Evolutionary conservation across 805 yeast genomes (phyloP), one percentile per base, ranked within the genome.

Genomic region (Wickerhamomyces canadensis): DNA sequence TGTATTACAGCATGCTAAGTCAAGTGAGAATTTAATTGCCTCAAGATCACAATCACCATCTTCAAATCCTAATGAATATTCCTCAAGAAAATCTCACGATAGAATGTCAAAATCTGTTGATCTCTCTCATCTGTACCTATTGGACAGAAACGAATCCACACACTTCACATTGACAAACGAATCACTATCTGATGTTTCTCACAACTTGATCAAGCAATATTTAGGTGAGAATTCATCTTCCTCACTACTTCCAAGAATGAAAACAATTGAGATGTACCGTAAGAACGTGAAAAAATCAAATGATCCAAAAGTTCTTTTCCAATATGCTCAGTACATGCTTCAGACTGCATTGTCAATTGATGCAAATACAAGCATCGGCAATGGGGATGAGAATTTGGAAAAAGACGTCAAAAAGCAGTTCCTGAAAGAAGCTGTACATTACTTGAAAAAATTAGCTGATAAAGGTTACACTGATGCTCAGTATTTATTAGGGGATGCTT

Each of bases 401-500:
- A 51, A 44, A 12, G 60, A 62, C 17, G 62, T 76, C 53, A 74
- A 71, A 47, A 64, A 64, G 28, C 75, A 76, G 27, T 74, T 85
- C 38, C 64, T 88, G 27, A 81, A 83, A 49, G 97, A 93, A 55
- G 91, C 96, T 0, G 66, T 74, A 16, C 66, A 67, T 38, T 81
- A 84, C 47, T 68, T 89, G 45, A 80, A 76, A 48, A 76, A 76
- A 48, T 69, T 89, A 31, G 67, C 88, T 15, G 88, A 84, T 40
- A 80, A 82, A 44, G 95, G 96, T 6, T 82, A 80, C 49, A 71
- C 81, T 1, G 96, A 91, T 36, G 95, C 98, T 0, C 98, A 93
- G 58, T 93, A 91, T 54, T 68, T 89, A 19, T 64, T 93, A 22
- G 98, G 80, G n/a, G 98, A 91, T 60, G 88, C 91, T 0, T 80